Evolutionary conservation across 352 stramenopile species (phyloP), one percentile per base, ranked within the genome.

Genomic region (Phytophthora capsici): DNA sequence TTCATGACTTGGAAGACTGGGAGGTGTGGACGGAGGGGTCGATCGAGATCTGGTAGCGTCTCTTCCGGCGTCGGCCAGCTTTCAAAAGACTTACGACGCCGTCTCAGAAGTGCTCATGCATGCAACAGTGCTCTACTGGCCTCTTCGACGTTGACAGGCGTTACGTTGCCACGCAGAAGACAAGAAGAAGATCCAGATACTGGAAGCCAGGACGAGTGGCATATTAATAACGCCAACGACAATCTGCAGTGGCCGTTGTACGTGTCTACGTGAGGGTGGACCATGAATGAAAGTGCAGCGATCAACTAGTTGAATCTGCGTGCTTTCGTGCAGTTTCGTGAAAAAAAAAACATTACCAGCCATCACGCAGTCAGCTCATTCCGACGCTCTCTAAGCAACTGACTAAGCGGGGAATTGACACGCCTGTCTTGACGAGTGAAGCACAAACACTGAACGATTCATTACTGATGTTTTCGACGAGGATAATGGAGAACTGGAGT

Each of bases 1-100:
- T 77, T 78, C 75, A 84, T 84, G 48, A 41, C 5, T 36, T 36
- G 12, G 44, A 50, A 28, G 25, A 16, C 4, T 34, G 14, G 51
- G 14, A 51, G 2, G 57, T 67, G 51, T 30, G 30, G 40, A 56
- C 13, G 46, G 26, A 61, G 28, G 22, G 25, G 59, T 20, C 47
- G 48, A 74, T 65, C 48, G 65, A 69, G 61, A 69, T 73, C 60
- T 78, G 72, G 36, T 63, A 56, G 57, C 61, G 69, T 63, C 69
- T 69, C 53, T 77, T 74, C 65, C 58, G 32, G 58, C 50, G 43
- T 25, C 19, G 23, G 44, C 20, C 28, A 43, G 17, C 43, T 9
- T 9, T 54, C 34, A 34, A 34, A 32, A 9, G 28, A 34, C 28
- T 14, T 4, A 57, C 44, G 22, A 16, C 20, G 34, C 67, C 54